Evolutionary conservation across 345 rosid genomes (phyloP).

Genomic region (Gossypium ekmanianum): DNA sequence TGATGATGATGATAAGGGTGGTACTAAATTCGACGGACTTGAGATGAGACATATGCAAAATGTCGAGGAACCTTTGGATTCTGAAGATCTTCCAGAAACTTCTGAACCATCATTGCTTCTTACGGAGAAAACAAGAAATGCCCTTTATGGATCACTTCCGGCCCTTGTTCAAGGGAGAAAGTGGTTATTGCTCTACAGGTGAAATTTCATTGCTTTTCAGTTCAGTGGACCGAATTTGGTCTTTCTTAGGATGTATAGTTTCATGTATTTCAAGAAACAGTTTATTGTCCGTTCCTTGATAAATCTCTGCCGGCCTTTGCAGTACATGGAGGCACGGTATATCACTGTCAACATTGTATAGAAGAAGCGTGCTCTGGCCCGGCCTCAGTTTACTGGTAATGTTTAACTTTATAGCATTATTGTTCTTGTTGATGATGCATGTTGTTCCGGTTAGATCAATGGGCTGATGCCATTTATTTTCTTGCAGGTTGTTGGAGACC

Average conservation of each 20-base stretch:
- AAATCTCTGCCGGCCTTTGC: conserved; percentile 16
- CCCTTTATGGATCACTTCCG: conserved; percentile 75
- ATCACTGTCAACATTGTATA: conserved; percentile 80
- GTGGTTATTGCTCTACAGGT: conserved; percentile 96
- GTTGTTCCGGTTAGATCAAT: background rate
- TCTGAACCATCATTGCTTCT: conserved; percentile 93
- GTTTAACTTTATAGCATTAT: background rate
- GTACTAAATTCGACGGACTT: conserved; percentile 40
- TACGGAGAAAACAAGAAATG: conserved; percentile 53
- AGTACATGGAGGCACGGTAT: conserved; percentile 99
- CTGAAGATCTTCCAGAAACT: conserved; percentile 35
- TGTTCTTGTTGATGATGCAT: background rate
- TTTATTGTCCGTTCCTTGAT: conserved; percentile 4
- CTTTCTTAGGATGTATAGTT: background rate
- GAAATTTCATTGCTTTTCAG: background rate
- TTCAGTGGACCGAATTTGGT: background rate
- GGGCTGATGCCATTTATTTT: conserved; percentile 11
- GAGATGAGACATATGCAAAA: conserved; percentile 51
- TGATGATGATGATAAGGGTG: conserved; percentile 24
- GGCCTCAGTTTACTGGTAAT: conserved; percentile 90
- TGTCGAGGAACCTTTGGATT: conserved; percentile 33
- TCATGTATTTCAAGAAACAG: background rate
- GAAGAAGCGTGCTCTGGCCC: conserved; percentile 95
- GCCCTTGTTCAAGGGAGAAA: conserved; percentile 86
- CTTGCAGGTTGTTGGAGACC: conserved; percentile 81